Evolutionary conservation across 768 basidiomycete genomes (phyloP), one percentile per base, ranked within the genome.

Genomic region (Podaxis rugospora): DNA sequence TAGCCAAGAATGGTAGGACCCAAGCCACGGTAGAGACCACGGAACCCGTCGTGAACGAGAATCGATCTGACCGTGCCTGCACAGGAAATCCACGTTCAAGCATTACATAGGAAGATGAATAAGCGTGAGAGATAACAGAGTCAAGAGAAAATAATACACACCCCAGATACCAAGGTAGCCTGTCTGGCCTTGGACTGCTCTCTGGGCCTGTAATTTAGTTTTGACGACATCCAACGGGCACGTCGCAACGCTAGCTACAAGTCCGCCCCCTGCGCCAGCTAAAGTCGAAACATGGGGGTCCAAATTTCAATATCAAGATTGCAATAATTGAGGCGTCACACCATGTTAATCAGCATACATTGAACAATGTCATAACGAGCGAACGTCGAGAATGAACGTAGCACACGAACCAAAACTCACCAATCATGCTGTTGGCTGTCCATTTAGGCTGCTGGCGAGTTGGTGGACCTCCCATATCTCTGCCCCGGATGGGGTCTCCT

Each of bases 161-260:
- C 92, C 89, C 60, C 83, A 64, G 47, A 94, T 84, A 36, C 93
- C 92, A 65, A 87, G 76, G 73, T 96, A 96, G 16, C 83, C 87
- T 62, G 78, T 75, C 64, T 90, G 84, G 25, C 90, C 90, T 36
- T 78, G 81, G 25, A 87, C 74, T 16, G 81, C 80, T 51, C 87
- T 83, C 73, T 97, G 95, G n/a, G 97, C 97, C 76, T 99, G 97
- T 53, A 99, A 75, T 66, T 93, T 92, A 3, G 97, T 99, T 81
- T 98, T 99, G 75, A 99, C 82, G 59, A 99, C 96, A 74, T 99
- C 97, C 52, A 99, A 81, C 10, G 97, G 97, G 74, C 97, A 99
- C 5, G 96, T 98, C 59, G 93, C 92, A 63, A 98, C 80, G 74
- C 90, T 92, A 54, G 93, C 90, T 65, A 94, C 88, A 63, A 99